These are phyloP conservation scores for Verticillium nonalfalfae DNA, from an alignment of 2,329 filamentous ascomycete species.

Conservation along the genomic window DNA sequence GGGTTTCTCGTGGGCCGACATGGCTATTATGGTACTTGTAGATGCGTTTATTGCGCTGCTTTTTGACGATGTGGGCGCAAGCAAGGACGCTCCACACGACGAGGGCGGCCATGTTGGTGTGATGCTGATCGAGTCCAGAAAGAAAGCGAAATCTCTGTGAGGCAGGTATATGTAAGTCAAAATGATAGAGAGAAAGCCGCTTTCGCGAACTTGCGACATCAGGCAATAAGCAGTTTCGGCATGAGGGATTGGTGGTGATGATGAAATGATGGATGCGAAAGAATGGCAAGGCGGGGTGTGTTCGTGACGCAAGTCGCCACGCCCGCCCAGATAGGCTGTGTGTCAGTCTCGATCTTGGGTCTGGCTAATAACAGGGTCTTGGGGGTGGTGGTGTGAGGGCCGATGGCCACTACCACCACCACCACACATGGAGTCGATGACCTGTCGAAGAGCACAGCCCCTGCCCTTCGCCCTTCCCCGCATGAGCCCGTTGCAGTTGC, in stretches of 20 bases:
- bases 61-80: neutral
- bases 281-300: neutral
- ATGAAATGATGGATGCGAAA: neutral
- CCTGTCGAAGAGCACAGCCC: too few species aligned
- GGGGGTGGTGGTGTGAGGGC: neutral
- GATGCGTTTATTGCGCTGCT: neutral
- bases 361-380: neutral
- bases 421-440: too few species aligned
- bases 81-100: neutral
- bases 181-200: neutral
- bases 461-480: too few species aligned
- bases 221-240: neutral
- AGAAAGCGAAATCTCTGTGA: neutral
- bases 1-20: neutral
- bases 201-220: neutral
- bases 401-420: too few species aligned
- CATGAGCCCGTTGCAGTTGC: too few species aligned
- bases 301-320: conserved; percentile 3
- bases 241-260: neutral
- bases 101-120: neutral
- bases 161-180: neutral
- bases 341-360: neutral
- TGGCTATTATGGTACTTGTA: neutral
- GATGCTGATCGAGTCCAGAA: neutral
- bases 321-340: neutral